Base-by-base conservation (phyloP, 129 eudicot genomes). In the Centella asiatica region DNA sequence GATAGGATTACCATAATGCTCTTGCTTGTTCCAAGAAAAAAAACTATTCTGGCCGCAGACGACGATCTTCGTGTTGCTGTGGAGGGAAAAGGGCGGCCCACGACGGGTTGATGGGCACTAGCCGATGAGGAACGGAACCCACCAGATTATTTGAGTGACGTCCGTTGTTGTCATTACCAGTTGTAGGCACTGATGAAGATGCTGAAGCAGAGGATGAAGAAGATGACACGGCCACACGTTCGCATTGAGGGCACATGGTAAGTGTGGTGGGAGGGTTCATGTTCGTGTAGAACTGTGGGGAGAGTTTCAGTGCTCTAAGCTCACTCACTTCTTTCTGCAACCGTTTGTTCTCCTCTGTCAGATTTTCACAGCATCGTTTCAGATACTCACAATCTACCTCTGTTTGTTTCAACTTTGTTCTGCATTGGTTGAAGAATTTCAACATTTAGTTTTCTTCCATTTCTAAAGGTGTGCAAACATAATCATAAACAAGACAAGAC, bases 311-410 rank as follows among this genome's bases (percentile, higher is more conserved):
- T 39, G 55, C 56, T 33, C 73, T 28, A n/a, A 68, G 64, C 64
- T 68, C 72, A 6, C 60, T 34, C 19, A 68, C 60, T 46, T 68
- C 72, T n/a, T 56, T 56, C 44, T 25, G 72, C 42, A 68, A 32
- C 44, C 72, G 14, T n/a, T 26, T 54, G 44, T 68, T 68, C 44
- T 68, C 64, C 0, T 56, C 72, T 0, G 72, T 68, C 4, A 68
- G 65, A 34, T 37, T 54, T 60, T 68, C 72, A 25, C 64, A 68
- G 32, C 72, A 68, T 57, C 60, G 19, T 39, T 51, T 68, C 52
- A 68, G 28, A 9, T 31, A 56, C 65, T 68, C 73, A 57, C 73
- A 57, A 25, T 68, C 73, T 45, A 68, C 66, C 73, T 68, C 73
- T 28, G 66, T 68, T 31, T 68, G 73, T 57, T 68, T 68, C 44